Evolutionary conservation across 2,329 filamentous ascomycete genomes (phyloP), one percentile per base, ranked within the genome.

Genomic region (Epichloe gansuensis): DNA sequence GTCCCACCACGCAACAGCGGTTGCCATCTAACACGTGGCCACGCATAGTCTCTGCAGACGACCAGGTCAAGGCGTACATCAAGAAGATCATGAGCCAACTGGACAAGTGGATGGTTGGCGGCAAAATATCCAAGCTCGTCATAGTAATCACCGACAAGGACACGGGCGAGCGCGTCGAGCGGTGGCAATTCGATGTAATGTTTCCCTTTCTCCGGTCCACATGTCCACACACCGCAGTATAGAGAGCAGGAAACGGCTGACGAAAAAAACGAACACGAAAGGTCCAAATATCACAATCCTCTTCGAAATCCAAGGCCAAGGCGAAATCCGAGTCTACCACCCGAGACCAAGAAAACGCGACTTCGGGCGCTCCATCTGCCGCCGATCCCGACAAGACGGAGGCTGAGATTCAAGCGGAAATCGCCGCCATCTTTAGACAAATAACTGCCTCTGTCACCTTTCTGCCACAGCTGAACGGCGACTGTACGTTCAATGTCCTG

Each of bases 1-100:
- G 13, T 31, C 9, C 31, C 15, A 4, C 35, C 1, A 31, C n/a
- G 15, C n/a, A 17, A 9, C 5, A 3, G 42, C n/a, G n/a, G n/a
- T n/a, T 34, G 12, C 42, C 5, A 27, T 47, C 56, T 58, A 52
- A 62, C 53, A 34, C n/a, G 15, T 34, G 12, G 12, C 8, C 2
- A 0, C 12, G 25, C 23, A 9, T 65, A 83, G 90, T 97, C 49
- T 94, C 91, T 35, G 82, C 89, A 57, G 93, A 98, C 67, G 93
- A 97, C 73, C 91, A 98, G 72, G 93, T 98, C 66, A 95, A 95
- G 71, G 89, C 90, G 35, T 98, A 98, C 72, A 95, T 98, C 75
- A 96, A 95, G 71, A 95, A 94, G 72, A 97, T 98, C 73, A 98
- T 96, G 90, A 84, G 84, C 31, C 93, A 98, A 70, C 81, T 98